A percentile compares a stretch with the other conserved stretches of the same genome.
Evolutionary conservation across 495 filamentous ascomycete species (phyloP).

Genomic region (Sordaria brevicollis): DNA sequence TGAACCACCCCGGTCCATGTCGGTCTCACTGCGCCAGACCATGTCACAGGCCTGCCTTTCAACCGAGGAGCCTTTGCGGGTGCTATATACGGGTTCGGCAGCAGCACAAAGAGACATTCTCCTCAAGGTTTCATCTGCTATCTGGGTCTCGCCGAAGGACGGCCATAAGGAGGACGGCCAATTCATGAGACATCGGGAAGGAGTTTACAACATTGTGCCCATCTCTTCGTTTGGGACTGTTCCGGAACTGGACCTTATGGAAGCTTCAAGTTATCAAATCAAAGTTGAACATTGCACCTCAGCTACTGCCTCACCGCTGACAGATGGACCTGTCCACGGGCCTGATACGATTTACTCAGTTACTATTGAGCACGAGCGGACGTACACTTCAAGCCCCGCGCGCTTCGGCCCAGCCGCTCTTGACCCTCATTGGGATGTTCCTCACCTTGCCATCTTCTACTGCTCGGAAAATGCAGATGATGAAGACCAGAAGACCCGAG

Average conservation of each 20-base stretch:
- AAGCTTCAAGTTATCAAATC: conserved; percentile 55
- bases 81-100: conserved; percentile 58
- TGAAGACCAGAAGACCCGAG: conserved; percentile 38
- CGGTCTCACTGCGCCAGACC: conserved; percentile 56
- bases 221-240: conserved; percentile 58
- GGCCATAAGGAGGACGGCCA: conserved; percentile 10
- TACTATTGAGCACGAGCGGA: conserved; percentile 47
- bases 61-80: conserved; percentile 54
- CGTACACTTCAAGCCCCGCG: conserved; percentile 21
- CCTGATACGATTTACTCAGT: conserved; percentile 28
- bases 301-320: conserved; percentile 20
- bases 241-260: conserved; percentile 66
- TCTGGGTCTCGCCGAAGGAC: conserved; percentile 30
- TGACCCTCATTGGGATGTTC: conserved; percentile 50
- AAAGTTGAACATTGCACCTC: conserved; percentile 61
- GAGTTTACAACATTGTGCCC: conserved; percentile 61
- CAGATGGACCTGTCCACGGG: background rate
- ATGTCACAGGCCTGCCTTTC: conserved; percentile 57
- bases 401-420: conserved; percentile 16
- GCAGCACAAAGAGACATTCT: conserved; percentile 57
- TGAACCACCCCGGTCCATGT: conserved; percentile 28
- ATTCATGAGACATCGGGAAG: conserved; percentile 13
- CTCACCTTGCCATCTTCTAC: conserved; percentile 64
- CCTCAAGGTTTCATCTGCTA: conserved; percentile 65
- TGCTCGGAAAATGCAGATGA: conserved; percentile 45